A percentile compares a stretch with the other conserved stretches of the same genome.
Conservation (phyloP, 495 filamentous ascomycete species). For the Daldinia grandis region DNA sequence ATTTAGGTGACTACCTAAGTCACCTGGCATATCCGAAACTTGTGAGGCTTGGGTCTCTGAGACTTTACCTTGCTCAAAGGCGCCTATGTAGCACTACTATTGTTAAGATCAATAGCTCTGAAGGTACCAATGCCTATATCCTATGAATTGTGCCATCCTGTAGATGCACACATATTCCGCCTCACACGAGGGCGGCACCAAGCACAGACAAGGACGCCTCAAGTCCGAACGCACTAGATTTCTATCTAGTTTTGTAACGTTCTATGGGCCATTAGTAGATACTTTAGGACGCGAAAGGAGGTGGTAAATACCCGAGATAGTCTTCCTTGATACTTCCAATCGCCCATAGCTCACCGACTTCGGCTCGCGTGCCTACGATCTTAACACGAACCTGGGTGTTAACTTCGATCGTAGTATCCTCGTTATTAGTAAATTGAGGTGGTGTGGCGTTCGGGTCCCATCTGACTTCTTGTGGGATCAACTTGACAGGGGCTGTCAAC, state of each 20-base stretch:
- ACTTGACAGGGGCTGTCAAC: slow-evolving; percentile 60
- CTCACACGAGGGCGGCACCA: background rate
- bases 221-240: background rate
- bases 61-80: slow-evolving; percentile 35
- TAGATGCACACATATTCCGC: background rate
- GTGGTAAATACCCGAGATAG: slow-evolving; percentile 59
- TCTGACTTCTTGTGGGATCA: slow-evolving; percentile 90
- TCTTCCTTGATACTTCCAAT: slow-evolving; percentile 97
- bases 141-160: slow-evolving; percentile 12
- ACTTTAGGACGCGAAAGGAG: too few species aligned
- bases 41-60: background rate
- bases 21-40: slow-evolving; percentile 20
- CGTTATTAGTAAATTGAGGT: slow-evolving; percentile 83
- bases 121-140: slow-evolving; percentile 9
- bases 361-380: slow-evolving; percentile 88
- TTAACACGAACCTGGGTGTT: slow-evolving; percentile 93
- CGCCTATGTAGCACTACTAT: slow-evolving; percentile 19
- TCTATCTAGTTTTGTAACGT: slow-evolving; percentile 26
- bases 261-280: slow-evolving; percentile 20
- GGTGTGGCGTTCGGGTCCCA: slow-evolving; percentile 91
- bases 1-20: slow-evolving; percentile 1
- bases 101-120: slow-evolving; percentile 11
- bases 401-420: slow-evolving; percentile 91
- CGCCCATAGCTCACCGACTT: slow-evolving; percentile 92
- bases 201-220: background rate